Evolutionary conservation across 345 rosid genomes (phyloP).

Genomic region (Orychophragmus violaceus): DNA sequence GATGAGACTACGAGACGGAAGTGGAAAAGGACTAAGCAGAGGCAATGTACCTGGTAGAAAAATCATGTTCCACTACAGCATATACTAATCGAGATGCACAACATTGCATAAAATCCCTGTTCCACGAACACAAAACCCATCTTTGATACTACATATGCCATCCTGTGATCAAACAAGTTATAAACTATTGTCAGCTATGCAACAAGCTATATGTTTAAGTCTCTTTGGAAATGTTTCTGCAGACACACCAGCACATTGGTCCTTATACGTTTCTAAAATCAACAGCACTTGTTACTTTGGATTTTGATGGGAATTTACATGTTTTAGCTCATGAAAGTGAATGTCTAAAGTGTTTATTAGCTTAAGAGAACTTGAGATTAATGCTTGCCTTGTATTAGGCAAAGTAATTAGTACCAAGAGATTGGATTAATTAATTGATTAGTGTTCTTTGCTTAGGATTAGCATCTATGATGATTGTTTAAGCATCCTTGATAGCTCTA

Average conservation of each 20-base stretch:
- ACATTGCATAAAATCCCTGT: constrained; percentile 64
- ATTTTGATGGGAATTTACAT: too few relatives aligned
- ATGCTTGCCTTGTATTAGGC: too few relatives aligned
- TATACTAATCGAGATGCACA: constrained; percentile 77
- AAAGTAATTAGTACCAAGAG: too few relatives aligned
- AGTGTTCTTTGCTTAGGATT: too few relatives aligned
- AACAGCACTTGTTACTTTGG: neutral
- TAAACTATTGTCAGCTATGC: constrained; percentile 5
- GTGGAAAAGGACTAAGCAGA: neutral
- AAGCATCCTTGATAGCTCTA: too few relatives aligned
- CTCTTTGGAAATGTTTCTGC: neutral
- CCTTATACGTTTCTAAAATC: neutral
- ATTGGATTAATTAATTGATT: too few relatives aligned
- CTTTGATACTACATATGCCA: constrained; percentile 96
- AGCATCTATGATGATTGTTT: too few relatives aligned
- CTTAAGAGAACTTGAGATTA: too few relatives aligned
- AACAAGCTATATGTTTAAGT: neutral
- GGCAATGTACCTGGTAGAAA: constrained; percentile 68
- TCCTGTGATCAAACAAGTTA: constrained; percentile 47
- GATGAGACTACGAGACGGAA: neutral
- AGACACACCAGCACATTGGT: neutral
- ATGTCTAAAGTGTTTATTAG: too few relatives aligned
- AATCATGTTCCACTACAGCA: constrained; percentile 90
- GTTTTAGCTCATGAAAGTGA: too few relatives aligned
- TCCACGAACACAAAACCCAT: constrained; percentile 91